Evolutionary conservation across 2,329 filamentous ascomycete species (phyloP), one percentile per base, ranked within the genome.

Genomic region (Xylaria sp.): DNA sequence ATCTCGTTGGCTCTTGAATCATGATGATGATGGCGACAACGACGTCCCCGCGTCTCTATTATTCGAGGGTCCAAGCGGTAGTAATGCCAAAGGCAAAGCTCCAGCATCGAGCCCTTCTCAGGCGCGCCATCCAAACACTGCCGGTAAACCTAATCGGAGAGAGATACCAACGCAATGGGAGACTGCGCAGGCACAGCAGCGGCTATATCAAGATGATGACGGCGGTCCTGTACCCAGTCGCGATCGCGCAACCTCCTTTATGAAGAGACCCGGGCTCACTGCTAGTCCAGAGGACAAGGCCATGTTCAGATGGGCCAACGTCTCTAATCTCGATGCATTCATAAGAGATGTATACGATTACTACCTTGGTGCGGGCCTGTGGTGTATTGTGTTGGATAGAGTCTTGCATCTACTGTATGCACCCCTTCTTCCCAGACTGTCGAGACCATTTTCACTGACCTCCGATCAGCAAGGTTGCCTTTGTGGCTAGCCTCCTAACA

Each of bases 221-320:
- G 68, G 68, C 52, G 63, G 65, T 8, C 58, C 66, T 16, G 39
- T 62, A 10, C 55, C 59, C 19, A 57, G 59, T 19, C 65, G 57
- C 16, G 56, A 46, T 19, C 63, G 60, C 42, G 37, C 63, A 34
- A 66, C 57, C 34, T 56, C 66, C 39, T 61, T 66, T n/a, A 50
- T 60, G 16, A 67, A 65, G 51, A 61, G 65, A 52, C 63, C 66
- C 9, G 69, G 69, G 5, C 63, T 71, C 18, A 46, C 60, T 13
- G 67, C 63, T 30, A 71, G 71, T 55, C 76, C 76, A 10, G 86
- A 86, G 73, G 89, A 93, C 70, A 89, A 87, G 73, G 92, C 92
- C 2, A 84, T 96, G 78, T 97, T 91, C 88, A 84, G 90, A 74
- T 97, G 92, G 90, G 90, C 90, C 57, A 96, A 96, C 69, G 90